Base-by-base conservation (phyloP, 1,284 basidiomycete genomes). In the Puccinia coronata region DNA sequence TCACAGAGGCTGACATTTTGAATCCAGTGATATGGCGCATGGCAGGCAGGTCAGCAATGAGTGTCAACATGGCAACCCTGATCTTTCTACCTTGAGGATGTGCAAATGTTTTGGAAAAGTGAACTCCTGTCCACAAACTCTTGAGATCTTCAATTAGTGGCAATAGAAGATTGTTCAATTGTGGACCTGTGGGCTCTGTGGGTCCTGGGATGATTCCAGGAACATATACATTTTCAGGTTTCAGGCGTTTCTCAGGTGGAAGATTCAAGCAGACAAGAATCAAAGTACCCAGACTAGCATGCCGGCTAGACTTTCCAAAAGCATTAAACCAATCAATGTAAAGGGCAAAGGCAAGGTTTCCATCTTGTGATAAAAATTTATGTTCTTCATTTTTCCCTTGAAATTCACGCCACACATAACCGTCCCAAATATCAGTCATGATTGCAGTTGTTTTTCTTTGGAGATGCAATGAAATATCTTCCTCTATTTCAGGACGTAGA, bases 211-310 rank as follows among this genome's bases (percentile, higher is more conserved):
- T 85, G 16, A 88, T 82, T 1, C 86, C 86, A 11, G 85, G 85
- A 18, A 88, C 83, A 79, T 84, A 88, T 20, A 88, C 83, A 74
- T 88, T 87, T 70, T 88, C 86, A 1, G 82, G 41, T 31, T 84
- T 83, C 77, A 86, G 86, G 0, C 87, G 85, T 23, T 86, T 51
- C 3, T 83, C 53, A 0, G 83, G 83, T 2, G 87, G 87, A 0
- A 78, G 47, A 43, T 78, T 78, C 25, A 78, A 39, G 14, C 76
- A 78, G 20, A 78, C 65, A 0, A 78, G 31, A n/a, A 78, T 49
- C 18, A 67, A 53, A 12, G 51, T 49, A 25, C 76, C 76, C 25
- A 69, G 36, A 28, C 61, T 65, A 14, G 43, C 59, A 34, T 47
- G 57, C 11, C 61, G 39, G 20, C 61, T 49, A 47, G 34, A 18